Evolutionary conservation across 2,329 filamentous ascomycete genomes (phyloP).

Genomic region (Colletotrichum horii): DNA sequence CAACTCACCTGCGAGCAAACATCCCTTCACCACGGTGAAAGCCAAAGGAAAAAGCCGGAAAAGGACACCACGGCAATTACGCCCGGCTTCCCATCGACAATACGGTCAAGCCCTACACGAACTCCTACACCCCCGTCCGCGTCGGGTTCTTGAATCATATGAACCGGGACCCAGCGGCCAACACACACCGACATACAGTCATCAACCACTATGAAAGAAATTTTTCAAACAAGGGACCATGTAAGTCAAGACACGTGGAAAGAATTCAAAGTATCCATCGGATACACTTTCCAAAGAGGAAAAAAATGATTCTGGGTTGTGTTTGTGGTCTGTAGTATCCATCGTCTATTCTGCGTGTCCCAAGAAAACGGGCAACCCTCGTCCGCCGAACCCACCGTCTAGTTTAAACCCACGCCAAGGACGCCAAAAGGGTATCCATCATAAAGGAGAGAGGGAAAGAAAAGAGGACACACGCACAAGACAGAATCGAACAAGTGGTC

Average conservation of each 20-base stretch:
- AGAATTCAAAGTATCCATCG: neutral
- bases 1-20: neutral
- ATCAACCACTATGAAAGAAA: neutral
- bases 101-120: neutral
- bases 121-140: neutral
- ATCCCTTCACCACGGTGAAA: neutral
- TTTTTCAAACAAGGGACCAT: neutral
- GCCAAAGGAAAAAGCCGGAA: neutral
- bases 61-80: neutral
- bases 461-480: neutral
- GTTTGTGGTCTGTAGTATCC: neutral
- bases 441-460: neutral
- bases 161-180: neutral
- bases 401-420: constrained; percentile 5
- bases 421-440: constrained; percentile 22
- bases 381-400: neutral
- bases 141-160: neutral
- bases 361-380: neutral
- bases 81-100: neutral
- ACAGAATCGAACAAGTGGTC: neutral
- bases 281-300: neutral
- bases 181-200: neutral
- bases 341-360: neutral
- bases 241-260: neutral
- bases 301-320: neutral